Evolutionary conservation across 108 stramenopile genomes (phyloP).

Genomic region (Pseudonitzschia delicatissima): DNA sequence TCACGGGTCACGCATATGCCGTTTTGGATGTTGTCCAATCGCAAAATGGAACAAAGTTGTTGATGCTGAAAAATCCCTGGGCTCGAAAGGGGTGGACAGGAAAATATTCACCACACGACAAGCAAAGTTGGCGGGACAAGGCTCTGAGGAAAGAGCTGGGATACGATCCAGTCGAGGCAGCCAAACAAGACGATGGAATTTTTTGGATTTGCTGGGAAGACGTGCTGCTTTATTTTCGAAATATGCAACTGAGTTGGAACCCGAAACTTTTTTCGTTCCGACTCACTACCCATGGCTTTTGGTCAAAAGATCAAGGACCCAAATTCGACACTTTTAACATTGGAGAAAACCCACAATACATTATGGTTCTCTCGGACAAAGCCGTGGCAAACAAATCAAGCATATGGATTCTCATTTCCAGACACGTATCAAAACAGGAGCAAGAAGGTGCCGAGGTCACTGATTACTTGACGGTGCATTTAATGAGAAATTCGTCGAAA

Average conservation of each 20-base stretch:
- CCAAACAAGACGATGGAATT: conserved; percentile 78
- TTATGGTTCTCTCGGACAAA: conserved; percentile 50
- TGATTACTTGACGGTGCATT: conserved; percentile 62
- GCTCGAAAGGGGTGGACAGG: conserved; percentile 64
- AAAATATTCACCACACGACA: conserved; percentile 48
- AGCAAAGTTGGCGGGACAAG: conserved; percentile 44
- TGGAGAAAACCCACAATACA: conserved; percentile 82
- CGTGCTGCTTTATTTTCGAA: conserved; percentile 70
- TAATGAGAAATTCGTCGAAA: conserved; percentile 46
- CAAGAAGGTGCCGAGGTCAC: conserved; percentile 64
- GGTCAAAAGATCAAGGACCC: conserved; percentile 56
- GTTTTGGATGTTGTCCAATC: conserved; percentile 74
- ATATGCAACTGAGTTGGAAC: conserved; percentile 75
- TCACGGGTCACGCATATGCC: conserved; percentile 92
- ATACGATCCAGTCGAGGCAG: conserved; percentile 52
- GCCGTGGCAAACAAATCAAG: conserved; percentile 54
- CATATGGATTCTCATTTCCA: conserved; percentile 67
- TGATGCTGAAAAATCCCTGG: conserved; percentile 95
- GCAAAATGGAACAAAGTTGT: conserved; percentile 49
- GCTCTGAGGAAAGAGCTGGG: conserved; percentile 51
- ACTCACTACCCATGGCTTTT: conserved; percentile 50
- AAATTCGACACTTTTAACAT: conserved; percentile 65
- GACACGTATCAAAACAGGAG: conserved; percentile 81
- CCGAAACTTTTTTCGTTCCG: conserved; percentile 56
- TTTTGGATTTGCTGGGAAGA: conserved; percentile 91